Percentiles rank a stretch among this genome's conserved stretches.
These are phyloP conservation scores for Blepharisma stoltei DNA, from an alignment of 73 alveolate genomes.

Conservation along the genomic window DNA sequence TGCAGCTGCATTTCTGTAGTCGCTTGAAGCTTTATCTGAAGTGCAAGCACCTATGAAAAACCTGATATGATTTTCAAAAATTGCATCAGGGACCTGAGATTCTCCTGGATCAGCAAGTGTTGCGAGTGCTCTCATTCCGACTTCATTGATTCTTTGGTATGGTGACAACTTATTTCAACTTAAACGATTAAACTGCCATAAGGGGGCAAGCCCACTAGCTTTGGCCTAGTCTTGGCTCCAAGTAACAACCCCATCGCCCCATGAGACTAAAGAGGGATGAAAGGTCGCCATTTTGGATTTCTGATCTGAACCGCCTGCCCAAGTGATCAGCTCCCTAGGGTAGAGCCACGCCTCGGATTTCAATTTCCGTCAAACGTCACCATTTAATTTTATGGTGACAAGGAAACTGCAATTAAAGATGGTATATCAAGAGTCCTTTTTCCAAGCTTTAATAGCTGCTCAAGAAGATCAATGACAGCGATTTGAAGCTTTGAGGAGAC, in stretches of 20 bases:
- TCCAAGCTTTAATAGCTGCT: slow-evolving; percentile 52
- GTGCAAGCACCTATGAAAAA: slow-evolving; percentile 59
- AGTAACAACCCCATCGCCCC: too few relatives aligned
- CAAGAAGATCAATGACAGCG: slow-evolving; percentile 42
- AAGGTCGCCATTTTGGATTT: too few relatives aligned
- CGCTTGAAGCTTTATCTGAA: slow-evolving; percentile 43
- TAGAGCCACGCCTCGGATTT: too few relatives aligned
- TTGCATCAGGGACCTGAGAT: slow-evolving; percentile 50
- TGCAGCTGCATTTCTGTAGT: slow-evolving; percentile 55
- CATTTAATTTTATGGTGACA: slow-evolving; percentile 34
- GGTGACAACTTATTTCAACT: too few relatives aligned
- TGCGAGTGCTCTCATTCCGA: slow-evolving; percentile 68
- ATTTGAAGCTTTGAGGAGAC: slow-evolving; percentile 57
- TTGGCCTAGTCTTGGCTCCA: too few relatives aligned
- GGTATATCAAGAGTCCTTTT: slow-evolving; percentile 64
- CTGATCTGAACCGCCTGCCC: too few relatives aligned
- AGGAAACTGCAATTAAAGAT: slow-evolving; percentile 55
- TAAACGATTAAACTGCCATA: too few relatives aligned
- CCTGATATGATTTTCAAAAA: slow-evolving; percentile 79
- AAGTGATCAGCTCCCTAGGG: too few relatives aligned
- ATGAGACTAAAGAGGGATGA: too few relatives aligned
- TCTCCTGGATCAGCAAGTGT: slow-evolving; percentile 61
- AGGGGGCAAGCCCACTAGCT: too few relatives aligned
- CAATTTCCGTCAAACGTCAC: not conserved
- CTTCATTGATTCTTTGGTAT: slow-evolving; percentile 49